phyloP scores from a whole-genome alignment of 2,329 filamentous ascomycete genomes.

The Ophiocordyceps camponoti-leonardi region DNA sequence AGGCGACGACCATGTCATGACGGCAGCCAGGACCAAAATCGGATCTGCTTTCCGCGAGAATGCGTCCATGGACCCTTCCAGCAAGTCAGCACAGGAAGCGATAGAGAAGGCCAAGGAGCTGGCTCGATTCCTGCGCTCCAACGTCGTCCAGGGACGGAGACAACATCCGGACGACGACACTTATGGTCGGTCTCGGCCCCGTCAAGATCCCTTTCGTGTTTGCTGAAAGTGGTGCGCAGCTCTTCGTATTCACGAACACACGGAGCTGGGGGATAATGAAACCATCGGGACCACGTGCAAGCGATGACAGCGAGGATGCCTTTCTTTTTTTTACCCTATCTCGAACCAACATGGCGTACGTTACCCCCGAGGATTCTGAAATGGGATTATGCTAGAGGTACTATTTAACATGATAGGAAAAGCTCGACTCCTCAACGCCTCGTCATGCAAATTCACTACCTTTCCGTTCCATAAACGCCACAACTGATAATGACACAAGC shows the following conservation, averaged over 20 bases:
- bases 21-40: slow-evolving; percentile 55
- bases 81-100: slow-evolving; percentile 41
- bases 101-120: slow-evolving; percentile 72
- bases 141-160: slow-evolving; percentile 69
- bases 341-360: not conserved
- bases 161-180: slow-evolving; percentile 23
- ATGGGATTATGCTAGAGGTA: not conserved
- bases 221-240: slow-evolving; percentile 28
- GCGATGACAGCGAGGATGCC: slow-evolving; percentile 3
- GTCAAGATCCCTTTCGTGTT: not conserved
- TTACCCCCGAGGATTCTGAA: not conserved
- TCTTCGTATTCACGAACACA: slow-evolving; percentile 77
- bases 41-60: slow-evolving; percentile 58
- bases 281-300: slow-evolving; percentile 32
- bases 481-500: slow-evolving; percentile 5
- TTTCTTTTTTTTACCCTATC: no score
- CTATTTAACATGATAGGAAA: not conserved
- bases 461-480: slow-evolving; percentile 7
- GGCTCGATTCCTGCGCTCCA: slow-evolving; percentile 60
- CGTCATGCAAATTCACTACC: not conserved
- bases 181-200: slow-evolving; percentile 35
- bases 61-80: slow-evolving; percentile 36
- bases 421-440: not conserved
- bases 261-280: slow-evolving; percentile 85
- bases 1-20: slow-evolving; percentile 57